phyloP scores from a whole-genome alignment of 176 grass and related monocot species.

The Phyllostachys edulis region DNA sequence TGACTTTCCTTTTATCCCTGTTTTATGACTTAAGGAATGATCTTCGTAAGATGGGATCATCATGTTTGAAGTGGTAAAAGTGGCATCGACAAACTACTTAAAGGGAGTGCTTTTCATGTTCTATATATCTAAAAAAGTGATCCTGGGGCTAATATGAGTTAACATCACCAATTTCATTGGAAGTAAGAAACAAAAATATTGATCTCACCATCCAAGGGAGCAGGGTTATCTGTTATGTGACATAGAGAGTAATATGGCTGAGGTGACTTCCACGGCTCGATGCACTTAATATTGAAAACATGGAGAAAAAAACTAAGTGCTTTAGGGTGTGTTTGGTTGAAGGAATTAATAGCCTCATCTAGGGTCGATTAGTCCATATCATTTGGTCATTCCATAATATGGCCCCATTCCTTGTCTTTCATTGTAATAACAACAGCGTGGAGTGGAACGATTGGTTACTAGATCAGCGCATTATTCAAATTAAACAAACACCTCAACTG shows the following conservation, averaged over 20 bases:
- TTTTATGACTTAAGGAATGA: neutral
- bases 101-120: neutral
- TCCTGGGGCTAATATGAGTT: neutral
- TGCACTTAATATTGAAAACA: too few species aligned
- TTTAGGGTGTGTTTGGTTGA: too few species aligned
- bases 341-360: too few species aligned
- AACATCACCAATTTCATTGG: neutral
- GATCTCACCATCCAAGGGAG: neutral
- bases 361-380: too few species aligned
- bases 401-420: too few species aligned
- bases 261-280: neutral
- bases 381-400: too few species aligned
- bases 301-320: too few species aligned
- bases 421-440: too few species aligned
- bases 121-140: neutral
- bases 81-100: neutral
- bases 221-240: neutral
- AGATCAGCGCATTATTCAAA: too few species aligned
- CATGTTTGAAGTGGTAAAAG: neutral
- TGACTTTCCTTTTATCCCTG: neutral
- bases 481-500: too few species aligned
- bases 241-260: neutral
- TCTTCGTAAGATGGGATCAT: neutral
- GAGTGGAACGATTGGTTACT: too few species aligned
- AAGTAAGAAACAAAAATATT: constrained; percentile 6